These are phyloP conservation scores for Asterionellopsis glacialis DNA, from an alignment of 108 stramenopile species.

Conservation along the genomic window DNA sequence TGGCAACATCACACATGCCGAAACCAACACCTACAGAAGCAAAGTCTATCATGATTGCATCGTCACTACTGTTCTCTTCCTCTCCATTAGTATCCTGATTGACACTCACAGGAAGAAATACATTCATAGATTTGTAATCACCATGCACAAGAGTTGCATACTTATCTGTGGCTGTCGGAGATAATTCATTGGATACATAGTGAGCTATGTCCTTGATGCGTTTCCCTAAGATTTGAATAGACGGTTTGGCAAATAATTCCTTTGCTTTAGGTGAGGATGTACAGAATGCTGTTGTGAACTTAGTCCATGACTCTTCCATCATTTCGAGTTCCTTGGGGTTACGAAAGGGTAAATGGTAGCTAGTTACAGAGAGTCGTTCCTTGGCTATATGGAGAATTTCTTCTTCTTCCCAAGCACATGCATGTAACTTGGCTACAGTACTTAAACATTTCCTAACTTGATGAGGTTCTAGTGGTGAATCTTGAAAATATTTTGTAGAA, in stretches of 20 bases:
- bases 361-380: slow-evolving; percentile 43
- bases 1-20: slow-evolving; percentile 73
- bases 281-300: slow-evolving; percentile 36
- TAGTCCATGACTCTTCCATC: slow-evolving; percentile 51
- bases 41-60: slow-evolving; percentile 70
- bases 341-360: slow-evolving; percentile 60
- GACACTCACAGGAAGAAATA: slow-evolving; percentile 56
- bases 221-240: slow-evolving; percentile 36
- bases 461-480: slow-evolving; percentile 46
- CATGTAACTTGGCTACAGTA: slow-evolving; percentile 68
- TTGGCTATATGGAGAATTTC: slow-evolving; percentile 35
- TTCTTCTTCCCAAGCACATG: slow-evolving; percentile 55
- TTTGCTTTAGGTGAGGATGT: not conserved
- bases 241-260: slow-evolving; percentile 9
- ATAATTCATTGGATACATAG: slow-evolving; percentile 50
- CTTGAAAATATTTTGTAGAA: slow-evolving; percentile 49
- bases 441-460: slow-evolving; percentile 41
- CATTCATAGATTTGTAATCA: slow-evolving; percentile 81
- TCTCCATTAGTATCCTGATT: not conserved
- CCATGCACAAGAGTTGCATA: slow-evolving; percentile 74
- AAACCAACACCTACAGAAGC: slow-evolving; percentile 72
- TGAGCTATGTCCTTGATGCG: slow-evolving; percentile 52
- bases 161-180: slow-evolving; percentile 44
- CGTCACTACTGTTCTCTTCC: not conserved
- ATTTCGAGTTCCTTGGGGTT: slow-evolving; percentile 64